Conservation (phyloP, 1,139 yeast species). For the Saccharomyces hybrid region DNA sequence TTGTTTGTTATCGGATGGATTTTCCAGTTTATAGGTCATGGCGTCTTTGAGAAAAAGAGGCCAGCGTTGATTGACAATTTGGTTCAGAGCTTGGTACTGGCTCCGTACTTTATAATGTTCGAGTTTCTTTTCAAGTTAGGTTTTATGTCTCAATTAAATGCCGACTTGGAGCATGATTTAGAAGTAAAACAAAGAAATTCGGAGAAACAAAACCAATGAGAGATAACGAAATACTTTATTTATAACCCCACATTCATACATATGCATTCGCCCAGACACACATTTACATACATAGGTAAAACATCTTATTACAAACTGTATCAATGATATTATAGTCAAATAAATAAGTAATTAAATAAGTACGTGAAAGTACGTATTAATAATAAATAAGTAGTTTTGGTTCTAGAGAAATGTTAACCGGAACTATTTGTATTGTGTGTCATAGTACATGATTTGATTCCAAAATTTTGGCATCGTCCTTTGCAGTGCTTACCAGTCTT, state of each 20-base stretch:
- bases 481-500: constrained; percentile 54
- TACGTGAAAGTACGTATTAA: constrained; percentile 3
- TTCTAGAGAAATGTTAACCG: not conserved
- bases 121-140: constrained; percentile 70
- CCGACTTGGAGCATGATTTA: constrained; percentile 41
- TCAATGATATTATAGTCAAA: constrained; percentile 3
- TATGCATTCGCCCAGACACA: not conserved
- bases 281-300: too few relatives aligned
- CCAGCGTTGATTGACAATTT: constrained; percentile 84
- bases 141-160: constrained; percentile 46
- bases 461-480: not conserved
- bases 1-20: constrained; percentile 60
- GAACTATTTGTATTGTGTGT: not conserved
- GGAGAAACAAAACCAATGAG: constrained; percentile 18
- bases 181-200: constrained; percentile 31
- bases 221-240: not conserved
- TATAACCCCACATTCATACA: not conserved
- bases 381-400: constrained; percentile 5
- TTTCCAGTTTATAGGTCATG: constrained; percentile 88
- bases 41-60: constrained; percentile 67
- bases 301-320: constrained; percentile 5
- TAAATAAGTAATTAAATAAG: constrained; percentile 3
- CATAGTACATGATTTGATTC: not conserved
- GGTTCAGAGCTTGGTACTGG: constrained; percentile 77
- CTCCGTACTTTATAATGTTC: constrained; percentile 82